Base-by-base conservation (phyloP, 768 basidiomycete genomes). In the Agaricus sinodeliciosus region DNA sequence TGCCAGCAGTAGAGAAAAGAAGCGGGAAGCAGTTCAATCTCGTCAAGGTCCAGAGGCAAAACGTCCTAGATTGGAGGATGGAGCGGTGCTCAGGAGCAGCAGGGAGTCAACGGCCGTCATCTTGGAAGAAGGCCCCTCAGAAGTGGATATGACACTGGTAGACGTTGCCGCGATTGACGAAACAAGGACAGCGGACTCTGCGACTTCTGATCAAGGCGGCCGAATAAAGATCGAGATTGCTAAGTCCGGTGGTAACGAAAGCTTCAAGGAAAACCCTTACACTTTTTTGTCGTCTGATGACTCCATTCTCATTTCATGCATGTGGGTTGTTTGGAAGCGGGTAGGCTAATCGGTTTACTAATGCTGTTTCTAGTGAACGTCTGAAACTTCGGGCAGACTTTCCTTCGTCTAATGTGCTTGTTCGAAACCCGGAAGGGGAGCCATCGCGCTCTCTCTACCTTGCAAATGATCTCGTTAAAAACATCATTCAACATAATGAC, bases 211-310 rank as follows among this genome's bases (percentile, higher is more conserved):
- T 37, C 57, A 53, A 49, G 26, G 51, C 62, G 53, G 49, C 60
- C 49, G 58, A 59, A 55, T 47, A 43, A 64, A 65, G 42, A 54
- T 48, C 2, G 47, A 62, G 44, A 48, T 59, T 53, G 48, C 53
- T 44, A 60, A 60, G 12, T 9, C 45, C 9, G 18, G 16, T 35
- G 65, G 63, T 27, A 67, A 66, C 52, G 67, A 72, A 13, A 67
- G 68, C 11, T 94, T 88, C 75, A 93, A 87, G 63, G 94, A 98
- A 66, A 90, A 90, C 65, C 94, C 94, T 1, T 96, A 88, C 65
- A 91, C 87, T 0, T 94, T 87, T 70, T 69, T 97, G 27, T 63
- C 80, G 1, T 73, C 81, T 2, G 72, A 82, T 54, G 86, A 96
- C 62, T 82, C 83, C 4, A 77, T 85, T 48, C 72, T 97, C 41